Conservation (phyloP, 2,329 filamentous ascomycete genomes). For the Fusarium poae region DNA sequence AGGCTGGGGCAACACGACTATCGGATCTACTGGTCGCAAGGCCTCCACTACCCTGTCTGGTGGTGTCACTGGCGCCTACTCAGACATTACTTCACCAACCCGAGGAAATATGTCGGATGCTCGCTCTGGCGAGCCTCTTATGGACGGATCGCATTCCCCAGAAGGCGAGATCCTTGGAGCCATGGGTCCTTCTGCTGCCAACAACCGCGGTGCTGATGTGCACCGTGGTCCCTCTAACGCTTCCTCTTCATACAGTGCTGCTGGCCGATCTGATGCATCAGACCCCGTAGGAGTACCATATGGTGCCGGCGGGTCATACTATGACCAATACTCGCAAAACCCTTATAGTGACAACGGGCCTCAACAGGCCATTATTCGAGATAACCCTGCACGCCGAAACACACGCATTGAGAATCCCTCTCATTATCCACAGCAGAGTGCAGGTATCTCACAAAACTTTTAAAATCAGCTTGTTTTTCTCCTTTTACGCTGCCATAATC, state of each 20-base stretch:
- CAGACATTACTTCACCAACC: conserved; percentile 78
- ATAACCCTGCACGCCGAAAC: conserved; percentile 92
- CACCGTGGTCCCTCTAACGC: conserved; percentile 94
- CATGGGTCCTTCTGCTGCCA: conserved; percentile 78
- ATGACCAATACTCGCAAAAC: conserved; percentile 69
- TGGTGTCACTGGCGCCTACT: conserved; percentile 75
- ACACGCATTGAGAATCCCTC: conserved; percentile 93
- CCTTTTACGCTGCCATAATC: conserved; percentile 7
- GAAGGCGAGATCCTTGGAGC: conserved; percentile 87
- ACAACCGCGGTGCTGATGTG: conserved; percentile 76
- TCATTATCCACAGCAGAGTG: conserved; percentile 91
- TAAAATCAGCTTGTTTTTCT: conserved; percentile 58
- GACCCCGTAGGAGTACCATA: conserved; percentile 65
- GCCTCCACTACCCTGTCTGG: conserved; percentile 91
- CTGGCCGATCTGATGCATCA: conserved; percentile 78
- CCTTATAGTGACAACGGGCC: conserved; percentile 65
- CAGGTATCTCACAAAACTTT: conserved; percentile 97
- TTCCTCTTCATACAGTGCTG: conserved; percentile 93
- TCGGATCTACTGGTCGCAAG: conserved; percentile 80
- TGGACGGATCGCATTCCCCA: conserved; percentile 65
- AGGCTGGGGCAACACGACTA: conserved; percentile 89
- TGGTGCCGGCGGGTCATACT: conserved; percentile 63
- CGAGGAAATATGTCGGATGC: conserved; percentile 74
- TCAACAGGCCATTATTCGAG: conserved; percentile 80
- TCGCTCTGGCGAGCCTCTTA: conserved; percentile 74